These are phyloP conservation scores for Rosa rugosa DNA, from an alignment of 306 rosid genomes.

Conservation along the genomic window DNA sequence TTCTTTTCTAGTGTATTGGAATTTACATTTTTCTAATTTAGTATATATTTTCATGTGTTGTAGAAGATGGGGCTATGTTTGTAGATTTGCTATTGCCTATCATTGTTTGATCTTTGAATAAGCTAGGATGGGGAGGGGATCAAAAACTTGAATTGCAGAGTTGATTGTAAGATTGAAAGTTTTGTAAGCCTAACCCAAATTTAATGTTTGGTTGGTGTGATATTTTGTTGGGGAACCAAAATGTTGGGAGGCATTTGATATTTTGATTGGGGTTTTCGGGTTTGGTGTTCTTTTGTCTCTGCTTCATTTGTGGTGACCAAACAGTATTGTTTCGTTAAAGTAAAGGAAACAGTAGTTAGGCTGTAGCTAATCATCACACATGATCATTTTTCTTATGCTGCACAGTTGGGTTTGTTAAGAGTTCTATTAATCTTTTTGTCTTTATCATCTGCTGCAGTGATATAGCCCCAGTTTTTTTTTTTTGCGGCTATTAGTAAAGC, in stretches of 20 bases:
- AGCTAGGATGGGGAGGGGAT: conserved; percentile 16
- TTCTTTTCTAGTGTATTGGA: conserved; percentile 18
- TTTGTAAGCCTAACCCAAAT: not conserved
- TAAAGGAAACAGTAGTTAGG: not conserved
- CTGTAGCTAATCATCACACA: conserved; percentile 3
- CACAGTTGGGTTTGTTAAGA: not conserved
- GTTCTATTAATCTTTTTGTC: not conserved
- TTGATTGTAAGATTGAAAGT: conserved; percentile 3
- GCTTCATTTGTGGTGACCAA: conserved; percentile 8
- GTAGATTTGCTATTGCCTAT: conserved; percentile 12
- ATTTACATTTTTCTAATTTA: conserved; percentile 15
- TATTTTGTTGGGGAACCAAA: conserved; percentile 6
- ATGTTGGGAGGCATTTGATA: not conserved
- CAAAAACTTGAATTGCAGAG: not conserved
- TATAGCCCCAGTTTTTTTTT: conserved; percentile 26
- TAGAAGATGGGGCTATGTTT: conserved; percentile 20
- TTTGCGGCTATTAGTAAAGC: conserved; percentile 26
- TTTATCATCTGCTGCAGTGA: conserved; percentile 37
- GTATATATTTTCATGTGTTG: not conserved
- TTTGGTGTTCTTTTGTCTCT: not conserved
- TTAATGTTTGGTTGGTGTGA: not conserved
- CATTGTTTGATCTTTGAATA: conserved; percentile 19
- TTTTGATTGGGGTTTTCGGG: not conserved
- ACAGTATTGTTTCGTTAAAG: not conserved
- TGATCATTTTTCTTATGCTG: conserved; percentile 1